Base-by-base conservation (phyloP, 306 rosid species). In the Malus fusca region DNA sequence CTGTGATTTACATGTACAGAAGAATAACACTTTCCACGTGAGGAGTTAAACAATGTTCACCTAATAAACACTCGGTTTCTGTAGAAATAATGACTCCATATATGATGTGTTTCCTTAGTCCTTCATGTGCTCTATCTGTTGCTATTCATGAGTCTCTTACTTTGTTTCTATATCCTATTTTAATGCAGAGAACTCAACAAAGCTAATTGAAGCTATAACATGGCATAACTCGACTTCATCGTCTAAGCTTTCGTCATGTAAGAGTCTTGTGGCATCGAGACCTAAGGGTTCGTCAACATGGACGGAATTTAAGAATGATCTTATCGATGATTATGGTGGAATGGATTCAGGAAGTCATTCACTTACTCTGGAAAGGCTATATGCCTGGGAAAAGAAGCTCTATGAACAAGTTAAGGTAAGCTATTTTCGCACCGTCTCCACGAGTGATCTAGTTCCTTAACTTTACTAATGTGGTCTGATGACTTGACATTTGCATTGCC, bases 331-430 rank as follows among this genome's bases (percentile, higher is more conserved):
- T 82, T 88, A 83, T 65, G 96, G 89, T 60, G 92, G 96, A 81
- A 95, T 96, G 99, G 87, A 78, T 68, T 90, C 99, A 3, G 99
- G 98, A 80, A 90, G 97, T 81, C 99, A 96, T 83, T 89, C 93
- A 14, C 88, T 88, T 26, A 96, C 99, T 23, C 75, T 96, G 5
- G 98, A 88, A 79, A 88, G 99, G 82, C 71, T 95, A 48, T 92
- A 89, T 80, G 98, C 97, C 66, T 95, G 98, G 99, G 99, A 95
- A 84, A 92, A 95, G 90, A 96, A 96, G 77, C 88, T 96, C 66
- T 95, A 88, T 52, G 97, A 96, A 78, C 96, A 92, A 87, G 98
- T 96, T 71, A 96, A 90, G 99, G 99, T 92, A 78, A 72, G 78
- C 43, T 82, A 28, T 46, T 67, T 43, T 18, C 46, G 42, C 70